Conservation (phyloP, 1,139 yeast genomes). For the Yamadazyma jaroonii region DNA sequence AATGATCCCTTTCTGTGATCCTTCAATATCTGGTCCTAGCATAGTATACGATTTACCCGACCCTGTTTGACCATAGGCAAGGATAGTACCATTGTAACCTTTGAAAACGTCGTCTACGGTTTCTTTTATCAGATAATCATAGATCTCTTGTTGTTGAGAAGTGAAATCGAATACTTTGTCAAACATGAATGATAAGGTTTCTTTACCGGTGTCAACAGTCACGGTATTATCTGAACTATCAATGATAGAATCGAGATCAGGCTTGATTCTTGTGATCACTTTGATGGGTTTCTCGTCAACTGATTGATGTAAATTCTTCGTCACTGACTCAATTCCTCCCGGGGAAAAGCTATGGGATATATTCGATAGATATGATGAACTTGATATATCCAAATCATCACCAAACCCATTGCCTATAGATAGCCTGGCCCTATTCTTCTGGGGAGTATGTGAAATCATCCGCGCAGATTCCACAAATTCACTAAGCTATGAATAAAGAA, state of each 20-base stretch:
- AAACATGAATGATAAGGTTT: conserved; percentile 46
- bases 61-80: conserved; percentile 90
- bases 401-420: too few relatives aligned
- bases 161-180: conserved; percentile 61
- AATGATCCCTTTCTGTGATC: conserved; percentile 54
- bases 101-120: conserved; percentile 66
- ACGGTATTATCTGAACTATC: conserved; percentile 26
- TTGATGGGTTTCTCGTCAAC: conserved; percentile 37
- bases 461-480: too few relatives aligned
- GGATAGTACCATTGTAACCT: conserved; percentile 83
- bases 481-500: too few relatives aligned
- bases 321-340: not conserved
- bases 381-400: too few relatives aligned
- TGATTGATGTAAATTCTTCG: too few relatives aligned
- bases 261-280: conserved; percentile 67
- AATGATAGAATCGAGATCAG: conserved; percentile 22
- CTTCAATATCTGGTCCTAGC: conserved; percentile 62
- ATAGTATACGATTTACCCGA: conserved; percentile 85
- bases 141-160: conserved; percentile 58
- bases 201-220: conserved; percentile 25
- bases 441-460: too few relatives aligned
- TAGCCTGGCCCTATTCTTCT: too few relatives aligned
- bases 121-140: conserved; percentile 54
- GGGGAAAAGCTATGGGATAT: too few relatives aligned
- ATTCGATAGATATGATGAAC: too few relatives aligned